These are phyloP conservation scores for Suhomyces sp. DNA, from an alignment of 805 yeast genomes.

Conservation along the genomic window DNA sequence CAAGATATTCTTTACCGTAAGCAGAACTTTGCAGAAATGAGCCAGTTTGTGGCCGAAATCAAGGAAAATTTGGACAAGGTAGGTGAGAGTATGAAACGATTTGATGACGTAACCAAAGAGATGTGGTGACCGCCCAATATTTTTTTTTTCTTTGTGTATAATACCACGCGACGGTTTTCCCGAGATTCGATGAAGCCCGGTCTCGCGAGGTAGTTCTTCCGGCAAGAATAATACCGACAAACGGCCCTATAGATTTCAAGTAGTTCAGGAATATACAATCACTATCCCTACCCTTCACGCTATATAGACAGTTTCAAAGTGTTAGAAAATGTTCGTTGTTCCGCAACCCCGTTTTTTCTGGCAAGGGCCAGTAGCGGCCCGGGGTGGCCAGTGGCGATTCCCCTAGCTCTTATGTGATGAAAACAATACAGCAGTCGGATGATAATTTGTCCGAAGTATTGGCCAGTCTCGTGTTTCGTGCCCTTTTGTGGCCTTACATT, in stretches of 20 bases:
- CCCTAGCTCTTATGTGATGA: background rate
- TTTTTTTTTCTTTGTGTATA: background rate
- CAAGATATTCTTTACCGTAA: slow-evolving; percentile 39
- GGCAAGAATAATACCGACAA: background rate
- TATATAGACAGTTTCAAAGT: background rate
- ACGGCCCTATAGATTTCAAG: background rate
- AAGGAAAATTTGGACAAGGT: slow-evolving; percentile 49
- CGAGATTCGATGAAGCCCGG: background rate
- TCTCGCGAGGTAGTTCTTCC: background rate
- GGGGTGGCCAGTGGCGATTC: background rate
- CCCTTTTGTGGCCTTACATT: background rate
- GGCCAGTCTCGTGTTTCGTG: background rate
- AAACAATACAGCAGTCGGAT: background rate
- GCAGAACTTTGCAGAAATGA: slow-evolving; percentile 51
- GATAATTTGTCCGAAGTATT: background rate
- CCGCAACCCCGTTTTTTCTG: background rate
- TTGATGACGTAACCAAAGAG: slow-evolving; percentile 44
- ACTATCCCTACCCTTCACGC: background rate
- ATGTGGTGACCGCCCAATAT: slow-evolving; percentile 32
- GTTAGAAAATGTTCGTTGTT: background rate
- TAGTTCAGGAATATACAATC: background rate
- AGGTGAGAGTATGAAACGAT: slow-evolving; percentile 46
- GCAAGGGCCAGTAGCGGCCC: background rate
- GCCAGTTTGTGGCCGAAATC: slow-evolving; percentile 48
- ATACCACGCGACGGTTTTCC: background rate